Conservation (phyloP, 768 basidiomycete species). For the Pleurotus giganteus region DNA sequence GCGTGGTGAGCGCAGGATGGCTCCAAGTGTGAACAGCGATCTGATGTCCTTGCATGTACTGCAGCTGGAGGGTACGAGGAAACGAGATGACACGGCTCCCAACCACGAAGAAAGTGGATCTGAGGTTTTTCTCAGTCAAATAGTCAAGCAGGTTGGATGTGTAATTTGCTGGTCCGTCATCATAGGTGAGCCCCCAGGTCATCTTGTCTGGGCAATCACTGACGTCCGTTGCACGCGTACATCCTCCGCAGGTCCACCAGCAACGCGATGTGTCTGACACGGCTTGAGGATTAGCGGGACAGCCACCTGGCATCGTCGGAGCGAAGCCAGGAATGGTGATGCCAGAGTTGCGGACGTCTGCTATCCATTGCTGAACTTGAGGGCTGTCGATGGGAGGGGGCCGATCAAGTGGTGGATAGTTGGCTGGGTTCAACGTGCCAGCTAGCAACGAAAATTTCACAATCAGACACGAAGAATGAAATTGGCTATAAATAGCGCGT, state of each 20-base stretch:
- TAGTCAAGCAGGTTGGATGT: slow-evolving; percentile 74
- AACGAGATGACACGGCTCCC: slow-evolving; percentile 77
- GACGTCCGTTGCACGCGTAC: slow-evolving; percentile 66
- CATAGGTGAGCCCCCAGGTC: slow-evolving; percentile 58
- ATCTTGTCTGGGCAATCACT: slow-evolving; percentile 68
- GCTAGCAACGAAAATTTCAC: slow-evolving; percentile 26
- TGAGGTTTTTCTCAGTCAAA: slow-evolving; percentile 60
- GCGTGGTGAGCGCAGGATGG: slow-evolving; percentile 69
- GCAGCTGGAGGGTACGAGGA: slow-evolving; percentile 64
- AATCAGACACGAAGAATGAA: background rate
- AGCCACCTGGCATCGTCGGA: slow-evolving; percentile 48
- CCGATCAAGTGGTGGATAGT: slow-evolving; percentile 68
- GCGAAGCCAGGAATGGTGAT: slow-evolving; percentile 55
- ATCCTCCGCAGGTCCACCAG: slow-evolving; percentile 84
- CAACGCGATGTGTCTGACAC: slow-evolving; percentile 56
- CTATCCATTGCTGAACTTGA: slow-evolving; percentile 70
- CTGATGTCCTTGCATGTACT: slow-evolving; percentile 81
- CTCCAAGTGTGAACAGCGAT: slow-evolving; percentile 71
- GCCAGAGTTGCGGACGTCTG: slow-evolving; percentile 54
- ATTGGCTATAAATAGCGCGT: slow-evolving; percentile 16
- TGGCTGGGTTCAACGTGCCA: slow-evolving; percentile 41
- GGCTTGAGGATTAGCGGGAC: slow-evolving; percentile 52
- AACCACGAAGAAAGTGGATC: slow-evolving; percentile 85
- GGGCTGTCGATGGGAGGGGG: slow-evolving; percentile 58
- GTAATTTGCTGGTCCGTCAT: slow-evolving; percentile 80